Base-by-base conservation (phyloP, 2,329 filamentous ascomycete genomes). In the Fusarium pseudograminearum region DNA sequence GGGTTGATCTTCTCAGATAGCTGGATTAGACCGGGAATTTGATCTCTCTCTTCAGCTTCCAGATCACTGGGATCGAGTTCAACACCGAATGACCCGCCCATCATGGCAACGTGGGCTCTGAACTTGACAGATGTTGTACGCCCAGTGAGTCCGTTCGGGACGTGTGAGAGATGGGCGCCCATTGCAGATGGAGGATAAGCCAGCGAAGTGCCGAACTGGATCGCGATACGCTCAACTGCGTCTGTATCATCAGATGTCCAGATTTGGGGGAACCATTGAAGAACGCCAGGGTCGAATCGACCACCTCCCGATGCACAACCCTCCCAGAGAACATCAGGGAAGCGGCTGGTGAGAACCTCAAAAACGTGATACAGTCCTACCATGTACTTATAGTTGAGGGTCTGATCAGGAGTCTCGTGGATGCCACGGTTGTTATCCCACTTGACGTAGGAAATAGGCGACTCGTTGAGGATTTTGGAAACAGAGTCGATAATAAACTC, bases 371-470 rank as follows among this genome's bases (percentile, higher is more conserved):
- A 91, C 50, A 91, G 74, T 15, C 89, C 89, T 0, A 90, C 78
- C 73, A 91, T 90, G 76, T 91, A 90, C 8, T 80, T 77, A 73
- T 91, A 87, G 73, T 85, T 80, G 12, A 82, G 84, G 1, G 83
- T 81, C 0, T 88, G 86, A 1, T 81, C 81, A 0, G 87, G 78
- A 36, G 83, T 83, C 76, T 91, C 88, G 73, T 90, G 87, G 24
- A 90, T 88, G 4, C 84, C 88, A 7, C 89, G 82, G 77, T 91
- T 91, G 77, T 90, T 89, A 70, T 91, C 89, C 89, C 89, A 91
- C 67, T 91, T 91, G 67, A 91, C 84, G 63, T 91, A 91, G 12
- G 80, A 78, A 45, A 91, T 85, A 12, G 85, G 79, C 0, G 84
- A 83, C 5, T 80, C 83, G 56, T 84, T 80, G 18, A 91, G 83